phyloP scores from a whole-genome alignment of 768 basidiomycete genomes.

The Termitomyces sp. region DNA sequence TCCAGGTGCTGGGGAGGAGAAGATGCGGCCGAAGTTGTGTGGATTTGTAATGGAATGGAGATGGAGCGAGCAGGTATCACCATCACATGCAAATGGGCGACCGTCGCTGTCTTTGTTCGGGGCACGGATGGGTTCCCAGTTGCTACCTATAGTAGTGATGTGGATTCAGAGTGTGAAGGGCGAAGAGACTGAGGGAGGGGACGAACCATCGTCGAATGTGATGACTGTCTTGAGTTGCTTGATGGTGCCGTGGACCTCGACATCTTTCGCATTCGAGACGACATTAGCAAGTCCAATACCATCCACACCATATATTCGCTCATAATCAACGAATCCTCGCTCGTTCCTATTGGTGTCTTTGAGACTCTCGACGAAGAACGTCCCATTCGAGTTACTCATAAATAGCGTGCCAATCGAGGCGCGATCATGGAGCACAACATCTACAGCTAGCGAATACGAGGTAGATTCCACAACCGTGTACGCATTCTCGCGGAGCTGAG shows the following conservation, averaged over 20 bases:
- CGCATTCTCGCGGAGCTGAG: slow-evolving; percentile 79
- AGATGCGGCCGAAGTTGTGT: slow-evolving; percentile 91
- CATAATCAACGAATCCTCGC: slow-evolving; percentile 89
- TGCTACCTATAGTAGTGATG: slow-evolving; percentile 37
- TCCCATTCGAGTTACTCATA: slow-evolving; percentile 94
- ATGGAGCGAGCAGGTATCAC: slow-evolving; percentile 73
- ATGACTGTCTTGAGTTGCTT: slow-evolving; percentile 76
- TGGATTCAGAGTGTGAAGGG: slow-evolving; percentile 13
- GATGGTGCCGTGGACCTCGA: slow-evolving; percentile 59
- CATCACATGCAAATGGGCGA: slow-evolving; percentile 56
- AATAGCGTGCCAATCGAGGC: slow-evolving; percentile 83
- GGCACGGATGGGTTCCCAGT: slow-evolving; percentile 66
- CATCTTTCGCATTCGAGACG: slow-evolving; percentile 79
- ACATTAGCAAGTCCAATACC: slow-evolving; percentile 91
- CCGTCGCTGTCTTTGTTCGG: slow-evolving; percentile 56
- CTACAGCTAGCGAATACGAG: slow-evolving; percentile 89
- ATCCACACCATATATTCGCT: slow-evolving; percentile 78
- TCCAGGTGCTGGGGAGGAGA: slow-evolving; percentile 93
- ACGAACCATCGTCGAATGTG: slow-evolving; percentile 76
- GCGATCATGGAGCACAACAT: slow-evolving; percentile 74
- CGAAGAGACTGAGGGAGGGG: background rate
- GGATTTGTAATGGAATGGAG: slow-evolving; percentile 88
- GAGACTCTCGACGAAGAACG: slow-evolving; percentile 87
- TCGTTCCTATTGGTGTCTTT: slow-evolving; percentile 90
- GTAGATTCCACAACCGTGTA: slow-evolving; percentile 96